Percentiles rank a stretch among this genome's conserved stretches.
phyloP scores from a whole-genome alignment of 1,284 basidiomycete species.

The Moesziomyces parantarcticus region DNA sequence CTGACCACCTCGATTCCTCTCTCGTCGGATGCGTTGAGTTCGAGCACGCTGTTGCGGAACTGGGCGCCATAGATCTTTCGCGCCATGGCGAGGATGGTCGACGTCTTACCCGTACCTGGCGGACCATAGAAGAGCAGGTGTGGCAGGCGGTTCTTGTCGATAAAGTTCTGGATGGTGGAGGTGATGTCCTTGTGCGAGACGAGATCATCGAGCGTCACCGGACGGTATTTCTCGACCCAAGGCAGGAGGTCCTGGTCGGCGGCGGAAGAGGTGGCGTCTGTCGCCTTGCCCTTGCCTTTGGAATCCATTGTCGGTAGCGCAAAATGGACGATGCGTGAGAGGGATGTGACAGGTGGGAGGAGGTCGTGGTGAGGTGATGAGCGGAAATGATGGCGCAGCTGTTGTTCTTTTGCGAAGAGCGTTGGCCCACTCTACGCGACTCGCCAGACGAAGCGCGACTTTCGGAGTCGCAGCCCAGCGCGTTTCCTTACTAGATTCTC shows the following conservation, averaged over 20 bases:
- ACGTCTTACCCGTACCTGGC: constrained; percentile 96
- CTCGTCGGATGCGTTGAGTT: constrained; percentile 98
- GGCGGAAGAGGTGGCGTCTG: constrained; percentile 15
- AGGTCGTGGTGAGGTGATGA: not conserved
- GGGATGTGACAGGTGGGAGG: not conserved
- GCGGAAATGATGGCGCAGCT: constrained; percentile 4
- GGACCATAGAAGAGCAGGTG: constrained; percentile 98
- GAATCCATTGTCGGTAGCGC: constrained; percentile 12
- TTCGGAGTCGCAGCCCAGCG: not conserved
- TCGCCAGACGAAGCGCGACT: constrained; percentile 10
- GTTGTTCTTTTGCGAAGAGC: constrained; percentile 27
- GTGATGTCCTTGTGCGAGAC: constrained; percentile 67
- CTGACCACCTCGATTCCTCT: constrained; percentile 97
- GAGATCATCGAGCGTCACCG: constrained; percentile 62
- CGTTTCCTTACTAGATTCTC: not conserved
- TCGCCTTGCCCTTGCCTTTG: constrained; percentile 47
- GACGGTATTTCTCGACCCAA: constrained; percentile 67
- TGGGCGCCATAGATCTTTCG: constrained; percentile 88
- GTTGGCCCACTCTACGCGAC: constrained; percentile 33
- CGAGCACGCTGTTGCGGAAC: constrained; percentile 87
- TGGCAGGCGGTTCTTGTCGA: constrained; percentile 91
- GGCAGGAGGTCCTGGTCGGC: constrained; percentile 40
- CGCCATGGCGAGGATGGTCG: constrained; percentile 95
- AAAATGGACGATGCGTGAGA: too few relatives aligned
- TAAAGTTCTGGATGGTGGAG: constrained; percentile 76